Base-by-base conservation (phyloP, 306 rosid species). In the Sesbania bispinosa region DNA sequence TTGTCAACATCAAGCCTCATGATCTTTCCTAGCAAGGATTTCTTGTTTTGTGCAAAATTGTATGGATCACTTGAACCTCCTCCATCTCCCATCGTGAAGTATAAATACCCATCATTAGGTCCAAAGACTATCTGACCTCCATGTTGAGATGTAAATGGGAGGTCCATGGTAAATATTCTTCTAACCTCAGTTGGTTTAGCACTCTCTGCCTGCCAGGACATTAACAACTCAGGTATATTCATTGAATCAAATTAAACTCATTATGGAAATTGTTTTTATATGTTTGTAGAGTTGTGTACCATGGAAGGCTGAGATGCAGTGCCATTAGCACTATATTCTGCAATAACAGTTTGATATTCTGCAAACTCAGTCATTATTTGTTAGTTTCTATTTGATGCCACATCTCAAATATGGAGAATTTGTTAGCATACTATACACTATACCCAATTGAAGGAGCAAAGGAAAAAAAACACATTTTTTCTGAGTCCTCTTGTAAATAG, bases 61-160 rank as follows among this genome's bases (percentile, higher is more conserved):
- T 84, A 87, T 46, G 93, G 92, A 89, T 92, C 96, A 30, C 88
- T 93, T 7, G 6, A 2, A 11, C 87, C 88, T 0, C 97, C 94
- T 50, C 97, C 97, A 69, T 87, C 88, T 58, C 97, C 97, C 96
- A 77, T 89, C 90, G 87, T 89, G 53, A 81, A 67, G 84, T 92
- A 92, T 20, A 92, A 77, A 67, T 86, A 83, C 27, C 97, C 97
- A 64, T 92, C 95, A 18, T 67, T 70, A 1, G 92, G 90, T 36
- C 97, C 96, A 74, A 92, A 92, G 64, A 87, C 92, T 82, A 92
- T 92, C 82, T 89, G 97, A 58, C 97, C 97, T 60, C 70, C 97
- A 71, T 92, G 97, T 10, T 83, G 82, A 23, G 84, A 21, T 4
- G 84, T 72, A 79, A 76, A 89, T 7, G 96, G 96, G 11, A 92